phyloP scores from a whole-genome alignment of 2,329 filamentous ascomycete species.

The Paecilomyces variotii region DNA sequence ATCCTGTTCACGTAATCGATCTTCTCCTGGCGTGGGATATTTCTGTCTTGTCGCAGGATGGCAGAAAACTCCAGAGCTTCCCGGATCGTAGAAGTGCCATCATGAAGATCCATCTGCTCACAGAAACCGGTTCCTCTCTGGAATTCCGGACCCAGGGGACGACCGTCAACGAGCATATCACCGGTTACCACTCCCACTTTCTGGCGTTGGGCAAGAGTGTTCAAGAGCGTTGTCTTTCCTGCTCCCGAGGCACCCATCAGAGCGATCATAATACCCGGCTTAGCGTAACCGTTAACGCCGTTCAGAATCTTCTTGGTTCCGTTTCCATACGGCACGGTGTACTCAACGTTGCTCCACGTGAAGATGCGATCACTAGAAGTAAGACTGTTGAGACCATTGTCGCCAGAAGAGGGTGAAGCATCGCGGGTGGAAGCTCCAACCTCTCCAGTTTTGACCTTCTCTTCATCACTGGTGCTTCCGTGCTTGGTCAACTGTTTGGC shows the following conservation, averaged over 20 bases:
- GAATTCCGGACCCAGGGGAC: conserved; percentile 53
- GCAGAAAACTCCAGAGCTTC: conserved; percentile 64
- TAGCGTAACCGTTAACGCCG: conserved; percentile 66
- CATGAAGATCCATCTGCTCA: conserved; percentile 65
- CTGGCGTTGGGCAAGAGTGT: conserved; percentile 68
- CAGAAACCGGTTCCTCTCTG: conserved; percentile 64
- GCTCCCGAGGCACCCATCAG: conserved; percentile 75
- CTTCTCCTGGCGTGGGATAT: conserved; percentile 51
- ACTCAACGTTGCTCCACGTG: conserved; percentile 63
- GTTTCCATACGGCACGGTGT: conserved; percentile 62
- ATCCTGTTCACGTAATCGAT: conserved; percentile 59
- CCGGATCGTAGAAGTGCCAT: conserved; percentile 57
- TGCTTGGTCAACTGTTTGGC: conserved; percentile 47
- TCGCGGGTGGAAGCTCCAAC: conserved; percentile 21
- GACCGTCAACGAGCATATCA: conserved; percentile 64
- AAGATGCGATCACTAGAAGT: conserved; percentile 57
- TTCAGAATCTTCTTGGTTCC: conserved; percentile 56
- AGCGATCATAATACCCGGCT: conserved; percentile 71
- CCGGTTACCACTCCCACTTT: conserved; percentile 57
- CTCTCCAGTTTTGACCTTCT: conserved; percentile 39
- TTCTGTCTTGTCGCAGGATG: conserved; percentile 52
- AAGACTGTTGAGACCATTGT: conserved; percentile 33
- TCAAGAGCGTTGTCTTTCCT: conserved; percentile 75
- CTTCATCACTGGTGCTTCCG: conserved; percentile 46
- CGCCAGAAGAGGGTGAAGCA: conserved; percentile 17